A percentile compares a stretch with the other conserved stretches of the same genome.
These are phyloP conservation scores for Ogataea trehalophila DNA, from an alignment of 805 yeast genomes.

Conservation along the genomic window DNA sequence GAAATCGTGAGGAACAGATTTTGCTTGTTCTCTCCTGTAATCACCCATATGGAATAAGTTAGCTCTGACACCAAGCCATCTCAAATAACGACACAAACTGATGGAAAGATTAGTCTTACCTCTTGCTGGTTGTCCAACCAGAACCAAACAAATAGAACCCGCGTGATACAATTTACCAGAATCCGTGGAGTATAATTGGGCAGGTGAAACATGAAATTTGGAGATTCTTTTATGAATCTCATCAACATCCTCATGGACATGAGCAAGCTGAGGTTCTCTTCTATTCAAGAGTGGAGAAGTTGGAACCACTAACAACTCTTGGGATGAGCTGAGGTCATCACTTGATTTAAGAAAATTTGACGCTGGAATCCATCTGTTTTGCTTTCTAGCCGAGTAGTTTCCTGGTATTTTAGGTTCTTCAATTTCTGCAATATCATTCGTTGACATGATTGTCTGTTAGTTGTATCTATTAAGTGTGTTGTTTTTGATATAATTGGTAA, in stretches of 20 bases:
- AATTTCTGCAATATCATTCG: constrained; percentile 24
- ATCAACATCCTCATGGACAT: constrained; percentile 32
- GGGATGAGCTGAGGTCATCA: constrained; percentile 8
- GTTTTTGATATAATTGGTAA: background rate
- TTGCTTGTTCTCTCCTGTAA: constrained; percentile 60
- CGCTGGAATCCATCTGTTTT: constrained; percentile 42
- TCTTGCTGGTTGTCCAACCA: constrained; percentile 92
- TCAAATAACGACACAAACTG: constrained; percentile 80
- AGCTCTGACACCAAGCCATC: constrained; percentile 95
- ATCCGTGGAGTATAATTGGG: constrained; percentile 89
- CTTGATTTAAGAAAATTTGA: constrained; percentile 4
- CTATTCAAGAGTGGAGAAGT: constrained; percentile 13
- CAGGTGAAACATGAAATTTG: constrained; percentile 74
- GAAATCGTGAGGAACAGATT: constrained; percentile 62
- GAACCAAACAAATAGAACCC: constrained; percentile 82
- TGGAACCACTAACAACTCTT: constrained; percentile 8
- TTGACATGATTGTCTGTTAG: background rate
- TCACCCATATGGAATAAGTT: constrained; percentile 91
- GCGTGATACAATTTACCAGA: constrained; percentile 93
- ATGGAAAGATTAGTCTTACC: constrained; percentile 94
- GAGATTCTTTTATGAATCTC: constrained; percentile 66
- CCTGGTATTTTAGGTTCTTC: constrained; percentile 43
- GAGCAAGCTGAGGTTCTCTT: background rate
- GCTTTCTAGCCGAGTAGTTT: constrained; percentile 52
- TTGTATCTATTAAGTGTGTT: background rate